These are phyloP conservation scores for Bacidia rubella DNA, from an alignment of 495 filamentous ascomycete species.

Conservation along the genomic window DNA sequence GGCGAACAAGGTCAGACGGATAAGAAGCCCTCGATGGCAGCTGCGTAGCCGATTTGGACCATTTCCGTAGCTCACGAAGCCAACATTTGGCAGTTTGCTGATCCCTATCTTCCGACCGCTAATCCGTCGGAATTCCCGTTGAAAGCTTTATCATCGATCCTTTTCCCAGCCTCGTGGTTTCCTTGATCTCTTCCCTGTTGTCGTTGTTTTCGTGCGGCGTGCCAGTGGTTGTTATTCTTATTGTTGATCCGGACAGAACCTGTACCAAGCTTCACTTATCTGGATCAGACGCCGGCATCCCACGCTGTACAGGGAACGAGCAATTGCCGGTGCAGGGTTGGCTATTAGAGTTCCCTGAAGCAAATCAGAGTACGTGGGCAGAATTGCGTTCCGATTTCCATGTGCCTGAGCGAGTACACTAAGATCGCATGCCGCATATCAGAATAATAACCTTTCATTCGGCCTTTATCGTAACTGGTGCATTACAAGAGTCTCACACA, in stretches of 20 bases:
- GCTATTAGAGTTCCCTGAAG: not conserved
- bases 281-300: not conserved
- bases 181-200: not conserved
- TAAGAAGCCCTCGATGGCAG: not conserved
- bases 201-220: no score
- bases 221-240: no score
- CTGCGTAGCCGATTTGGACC: not conserved
- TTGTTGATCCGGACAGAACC: no score
- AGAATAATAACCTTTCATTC: no score
- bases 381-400: not conserved
- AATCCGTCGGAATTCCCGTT: no score
- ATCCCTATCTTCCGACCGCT: not conserved
- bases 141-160: not conserved
- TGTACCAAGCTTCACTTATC: not conserved
- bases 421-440: not conserved
- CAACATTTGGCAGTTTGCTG: not conserved
- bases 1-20: not conserved
- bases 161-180: not conserved
- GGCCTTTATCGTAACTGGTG: not conserved
- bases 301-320: not conserved
- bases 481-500: not conserved
- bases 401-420: not conserved
- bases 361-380: not conserved
- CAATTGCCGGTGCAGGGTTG: no score
- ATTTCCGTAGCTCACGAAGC: not conserved